These are phyloP conservation scores for Agaricus sinodeliciosus DNA, from an alignment of 768 basidiomycete species.

Conservation along the genomic window DNA sequence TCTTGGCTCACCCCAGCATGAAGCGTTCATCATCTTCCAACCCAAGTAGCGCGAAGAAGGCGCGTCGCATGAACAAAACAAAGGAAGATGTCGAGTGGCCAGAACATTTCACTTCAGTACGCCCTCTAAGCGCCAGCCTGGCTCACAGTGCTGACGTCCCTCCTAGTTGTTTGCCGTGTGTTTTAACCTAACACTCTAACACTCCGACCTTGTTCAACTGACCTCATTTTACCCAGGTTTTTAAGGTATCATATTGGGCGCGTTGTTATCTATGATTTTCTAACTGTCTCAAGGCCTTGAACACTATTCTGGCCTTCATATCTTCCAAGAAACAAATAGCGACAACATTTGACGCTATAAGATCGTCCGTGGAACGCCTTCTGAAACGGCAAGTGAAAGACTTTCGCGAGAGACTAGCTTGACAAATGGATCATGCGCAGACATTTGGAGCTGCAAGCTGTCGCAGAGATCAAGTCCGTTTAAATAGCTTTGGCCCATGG, in stretches of 20 bases:
- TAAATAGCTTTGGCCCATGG: background rate
- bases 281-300: conserved; percentile 54
- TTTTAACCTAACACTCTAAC: background rate
- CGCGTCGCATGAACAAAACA: background rate
- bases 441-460: conserved; percentile 67
- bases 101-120: conserved; percentile 51
- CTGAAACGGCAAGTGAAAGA: conserved; percentile 55
- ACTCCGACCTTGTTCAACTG: background rate
- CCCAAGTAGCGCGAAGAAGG: background rate
- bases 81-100: conserved; percentile 39
- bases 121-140: conserved; percentile 17
- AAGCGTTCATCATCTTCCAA: background rate
- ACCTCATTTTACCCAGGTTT: conserved; percentile 32
- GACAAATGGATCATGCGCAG: conserved; percentile 29
- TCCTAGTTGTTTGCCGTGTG: conserved; percentile 5
- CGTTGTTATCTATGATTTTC: background rate
- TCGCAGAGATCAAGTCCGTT: conserved; percentile 79
- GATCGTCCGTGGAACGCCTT: conserved; percentile 74
- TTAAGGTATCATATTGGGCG: conserved; percentile 42
- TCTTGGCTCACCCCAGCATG: background rate
- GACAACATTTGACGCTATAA: conserved; percentile 69
- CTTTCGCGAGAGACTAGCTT: background rate
- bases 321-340: conserved; percentile 77
- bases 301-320: conserved; percentile 84
- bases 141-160: background rate